A percentile compares a stretch with the other conserved stretches of the same genome.
Conservation (phyloP, 768 basidiomycete species). For the Amanita inopinata region DNA sequence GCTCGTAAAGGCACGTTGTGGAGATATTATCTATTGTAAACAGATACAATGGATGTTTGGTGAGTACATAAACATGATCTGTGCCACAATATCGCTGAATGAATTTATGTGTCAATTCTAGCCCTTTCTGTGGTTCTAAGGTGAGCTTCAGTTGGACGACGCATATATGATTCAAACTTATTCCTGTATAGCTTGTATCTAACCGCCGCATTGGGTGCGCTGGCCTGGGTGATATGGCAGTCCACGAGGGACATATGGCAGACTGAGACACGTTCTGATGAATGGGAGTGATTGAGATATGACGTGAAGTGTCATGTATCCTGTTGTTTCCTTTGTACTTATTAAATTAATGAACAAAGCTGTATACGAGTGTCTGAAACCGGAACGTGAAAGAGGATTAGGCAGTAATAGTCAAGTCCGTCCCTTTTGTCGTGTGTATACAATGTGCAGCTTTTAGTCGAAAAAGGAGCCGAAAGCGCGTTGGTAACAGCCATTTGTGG, state of each 20-base stretch:
- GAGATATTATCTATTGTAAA: conserved; percentile 38
- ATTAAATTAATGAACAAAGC: conserved; percentile 1
- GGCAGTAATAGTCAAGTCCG: too few species aligned
- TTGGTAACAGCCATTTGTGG: too few species aligned
- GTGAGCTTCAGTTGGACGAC: conserved; percentile 22
- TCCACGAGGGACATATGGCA: conserved; percentile 28
- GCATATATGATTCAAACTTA: not conserved
- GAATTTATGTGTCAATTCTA: conserved; percentile 11
- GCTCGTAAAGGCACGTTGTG: conserved; percentile 32
- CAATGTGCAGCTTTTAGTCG: not conserved
- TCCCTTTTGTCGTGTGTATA: not conserved
- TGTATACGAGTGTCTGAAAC: not conserved
- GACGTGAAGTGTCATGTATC: conserved; percentile 1
- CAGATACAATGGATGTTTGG: conserved; percentile 49
- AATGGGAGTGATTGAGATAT: conserved; percentile 1
- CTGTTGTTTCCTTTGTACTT: conserved; percentile 2
- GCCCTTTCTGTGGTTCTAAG: conserved; percentile 43
- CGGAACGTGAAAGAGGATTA: not conserved
- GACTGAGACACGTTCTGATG: not conserved
- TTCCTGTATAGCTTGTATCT: conserved; percentile 29
- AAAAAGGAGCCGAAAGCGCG: not conserved
- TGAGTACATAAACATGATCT: conserved; percentile 17
- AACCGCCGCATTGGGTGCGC: conserved; percentile 35
- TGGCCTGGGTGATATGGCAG: conserved; percentile 45
- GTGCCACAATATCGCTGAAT: not conserved